Base-by-base conservation (phyloP, 768 basidiomycete species). In the Amanita phalloides region DNA sequence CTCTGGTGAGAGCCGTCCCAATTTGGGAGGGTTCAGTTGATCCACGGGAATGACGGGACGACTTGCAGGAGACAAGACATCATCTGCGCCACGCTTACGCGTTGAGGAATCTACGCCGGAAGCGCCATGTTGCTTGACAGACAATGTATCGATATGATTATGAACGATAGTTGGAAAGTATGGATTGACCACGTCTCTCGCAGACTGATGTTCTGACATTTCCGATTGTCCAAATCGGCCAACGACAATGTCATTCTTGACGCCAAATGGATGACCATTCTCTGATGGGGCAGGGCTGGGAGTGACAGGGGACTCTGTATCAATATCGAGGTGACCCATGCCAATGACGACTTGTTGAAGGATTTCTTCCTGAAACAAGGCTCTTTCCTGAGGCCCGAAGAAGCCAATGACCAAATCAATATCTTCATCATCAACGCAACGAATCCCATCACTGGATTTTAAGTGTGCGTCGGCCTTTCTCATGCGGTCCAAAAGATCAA, bases 341-440 rank as follows among this genome's bases (percentile, higher is more conserved):
- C 91, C 93, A 48, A 96, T 83, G 51, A 95, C 83, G 55, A 97
- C 83, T 33, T 90, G 89, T 50, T 86, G 76, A 6, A 95, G 63
- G 39, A 97, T 76, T 67, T 95, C 92, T 30, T 79, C 75, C 60
- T 88, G 83, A 56, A 96, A 80, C 63, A 89, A 66, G 4, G 69
- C 68, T 52, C 85, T 71, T 58, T 90, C 81, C 20, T 66, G 60
- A 37, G 48, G 60, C 4, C 76, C 75, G 63, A 89, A 84, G 1
- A 78, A 65, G 6, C 76, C 77, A 35, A 66, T 45, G 32, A 48
- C 30, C 51, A 64, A 59, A 6, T 63, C 60, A 25, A 64, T 61
- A 13, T 71, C 62, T 11, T 71, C 63, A 25, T 69, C 64, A n/a
- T 65, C 71, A 8, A 10, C 20, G 5, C 14, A 57, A 48, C 45